Conservation (phyloP, 2,329 filamentous ascomycete genomes). For the Exserohilum turcica region DNA sequence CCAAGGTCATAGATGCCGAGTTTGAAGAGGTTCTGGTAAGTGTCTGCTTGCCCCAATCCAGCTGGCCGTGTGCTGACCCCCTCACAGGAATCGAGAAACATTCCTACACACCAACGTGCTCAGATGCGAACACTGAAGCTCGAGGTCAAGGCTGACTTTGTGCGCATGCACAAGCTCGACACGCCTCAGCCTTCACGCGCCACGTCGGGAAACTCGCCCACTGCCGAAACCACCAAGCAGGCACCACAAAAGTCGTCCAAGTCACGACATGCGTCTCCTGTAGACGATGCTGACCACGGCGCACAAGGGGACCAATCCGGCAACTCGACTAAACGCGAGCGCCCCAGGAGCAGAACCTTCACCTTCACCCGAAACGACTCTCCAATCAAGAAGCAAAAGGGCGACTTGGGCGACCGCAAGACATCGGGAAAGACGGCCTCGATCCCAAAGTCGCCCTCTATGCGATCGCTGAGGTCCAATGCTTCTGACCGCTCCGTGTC, state of each 20-base stretch:
- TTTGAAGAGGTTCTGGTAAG: slow-evolving; percentile 66
- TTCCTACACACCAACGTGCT: slow-evolving; percentile 89
- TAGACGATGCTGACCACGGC: slow-evolving; percentile 23
- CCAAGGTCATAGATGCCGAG: slow-evolving; percentile 63
- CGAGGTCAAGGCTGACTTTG: slow-evolving; percentile 94
- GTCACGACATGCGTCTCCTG: slow-evolving; percentile 35
- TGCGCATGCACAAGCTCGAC: slow-evolving; percentile 80
- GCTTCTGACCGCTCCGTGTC: slow-evolving; percentile 64
- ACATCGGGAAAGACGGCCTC: slow-evolving; percentile 72
- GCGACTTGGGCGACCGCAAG: slow-evolving; percentile 60
- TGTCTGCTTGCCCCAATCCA: slow-evolving; percentile 37
- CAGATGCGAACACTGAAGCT: slow-evolving; percentile 91
- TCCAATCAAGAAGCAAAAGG: slow-evolving; percentile 74
- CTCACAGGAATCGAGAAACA: slow-evolving; percentile 79
- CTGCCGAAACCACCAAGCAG: slow-evolving; percentile 52
- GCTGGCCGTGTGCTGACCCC: slow-evolving; percentile 47
- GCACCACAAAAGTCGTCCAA: slow-evolving; percentile 49
- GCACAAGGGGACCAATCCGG: slow-evolving; percentile 19
- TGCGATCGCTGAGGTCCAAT: slow-evolving; percentile 59
- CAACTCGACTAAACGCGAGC: slow-evolving; percentile 50
- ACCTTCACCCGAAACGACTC: slow-evolving; percentile 76
- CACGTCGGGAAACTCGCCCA: slow-evolving; percentile 50
- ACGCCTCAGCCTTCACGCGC: slow-evolving; percentile 55
- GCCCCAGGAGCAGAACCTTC: slow-evolving; percentile 75
- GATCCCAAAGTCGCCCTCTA: slow-evolving; percentile 66